These are phyloP conservation scores for Metschnikowia anglica DNA, from an alignment of 805 yeast genomes.

Conservation along the genomic window DNA sequence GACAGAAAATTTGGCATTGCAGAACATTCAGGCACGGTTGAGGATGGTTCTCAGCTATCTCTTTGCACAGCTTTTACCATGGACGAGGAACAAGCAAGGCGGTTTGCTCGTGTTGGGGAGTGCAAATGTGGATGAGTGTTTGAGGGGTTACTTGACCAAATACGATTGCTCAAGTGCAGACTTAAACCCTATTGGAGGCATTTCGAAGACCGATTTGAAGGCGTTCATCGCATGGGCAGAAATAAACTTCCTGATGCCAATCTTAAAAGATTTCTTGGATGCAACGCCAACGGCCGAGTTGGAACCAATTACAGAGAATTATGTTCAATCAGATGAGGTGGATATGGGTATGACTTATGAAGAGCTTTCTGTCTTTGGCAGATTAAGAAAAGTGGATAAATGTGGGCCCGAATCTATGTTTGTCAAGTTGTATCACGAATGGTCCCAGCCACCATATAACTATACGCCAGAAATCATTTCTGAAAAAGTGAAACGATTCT, in stretches of 20 bases:
- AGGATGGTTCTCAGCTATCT: conserved; percentile 93
- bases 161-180: conserved; percentile 98
- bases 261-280: conserved; percentile 70
- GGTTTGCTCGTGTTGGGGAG: conserved; percentile 91
- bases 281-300: conserved; percentile 98
- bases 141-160: conserved; percentile 93
- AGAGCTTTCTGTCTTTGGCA: conserved; percentile 87
- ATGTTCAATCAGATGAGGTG: conserved; percentile 93
- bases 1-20: conserved; percentile 90
- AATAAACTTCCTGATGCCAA: conserved; percentile 66
- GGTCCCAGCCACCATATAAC: conserved; percentile 70
- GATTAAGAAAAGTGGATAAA: conserved; percentile 84
- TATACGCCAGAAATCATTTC: conserved; percentile 84
- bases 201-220: conserved; percentile 90
- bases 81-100: conserved; percentile 76
- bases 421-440: conserved; percentile 80
- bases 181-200: conserved; percentile 97
- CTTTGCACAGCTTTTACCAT: conserved; percentile 92
- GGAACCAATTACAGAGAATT: conserved; percentile 90
- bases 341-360: conserved; percentile 99
- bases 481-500: conserved; percentile 87
- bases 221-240: conserved; percentile 81
- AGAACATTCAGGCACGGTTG: conserved; percentile 93
- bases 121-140: conserved; percentile 95
- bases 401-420: conserved; percentile 98